Conservation (phyloP, 129 eudicot genomes). For the Solidago caesia region DNA sequence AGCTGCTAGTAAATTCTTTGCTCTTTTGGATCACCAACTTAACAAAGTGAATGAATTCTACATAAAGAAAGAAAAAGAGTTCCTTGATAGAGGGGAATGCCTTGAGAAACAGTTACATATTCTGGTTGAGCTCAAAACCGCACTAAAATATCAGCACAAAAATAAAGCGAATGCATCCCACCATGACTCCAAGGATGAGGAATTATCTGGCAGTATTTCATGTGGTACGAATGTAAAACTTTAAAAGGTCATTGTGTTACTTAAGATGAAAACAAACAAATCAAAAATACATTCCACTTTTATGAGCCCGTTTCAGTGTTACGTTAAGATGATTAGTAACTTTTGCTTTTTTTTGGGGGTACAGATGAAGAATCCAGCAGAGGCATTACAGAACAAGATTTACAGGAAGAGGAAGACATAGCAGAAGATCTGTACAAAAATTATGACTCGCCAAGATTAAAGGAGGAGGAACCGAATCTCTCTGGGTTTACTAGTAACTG, state of each 20-base stretch:
- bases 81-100: constrained; percentile 77
- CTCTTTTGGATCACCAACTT: constrained; percentile 80
- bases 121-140: constrained; percentile 60
- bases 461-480: constrained; percentile 38
- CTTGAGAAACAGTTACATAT: constrained; percentile 73
- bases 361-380: constrained; percentile 61
- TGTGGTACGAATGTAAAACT: constrained; percentile 48
- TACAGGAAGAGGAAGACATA: constrained; percentile 38
- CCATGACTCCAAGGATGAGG: constrained; percentile 63
- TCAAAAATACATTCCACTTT: background rate
- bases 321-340: constrained; percentile 12
- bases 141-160: constrained; percentile 44
- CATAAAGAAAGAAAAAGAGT: constrained; percentile 74
- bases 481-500: constrained; percentile 41
- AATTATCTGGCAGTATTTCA: constrained; percentile 72
- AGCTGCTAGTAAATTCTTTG: constrained; percentile 70
- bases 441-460: constrained; percentile 43
- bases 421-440: constrained; percentile 37
- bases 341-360: background rate
- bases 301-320: background rate
- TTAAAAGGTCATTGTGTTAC: constrained; percentile 21
- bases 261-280: background rate
- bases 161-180: constrained; percentile 41
- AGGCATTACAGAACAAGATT: constrained; percentile 52
- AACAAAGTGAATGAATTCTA: constrained; percentile 93